Evolutionary conservation across 306 rosid genomes (phyloP).

Genomic region (Inga oerstediana): DNA sequence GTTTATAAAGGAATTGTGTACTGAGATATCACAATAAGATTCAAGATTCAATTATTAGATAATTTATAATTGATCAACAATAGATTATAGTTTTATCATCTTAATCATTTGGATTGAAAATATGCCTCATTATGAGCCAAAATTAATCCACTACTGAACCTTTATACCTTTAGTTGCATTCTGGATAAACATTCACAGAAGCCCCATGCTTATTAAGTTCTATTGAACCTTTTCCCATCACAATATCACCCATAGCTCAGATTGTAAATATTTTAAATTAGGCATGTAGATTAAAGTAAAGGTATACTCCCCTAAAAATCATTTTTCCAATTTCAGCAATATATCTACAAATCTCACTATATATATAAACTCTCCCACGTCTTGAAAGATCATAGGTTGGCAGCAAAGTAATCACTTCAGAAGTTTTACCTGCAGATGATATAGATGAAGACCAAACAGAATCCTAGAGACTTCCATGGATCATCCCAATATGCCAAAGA

Average conservation of each 20-base stretch:
- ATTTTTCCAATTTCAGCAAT: background rate
- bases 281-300: background rate
- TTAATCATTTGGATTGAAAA: background rate
- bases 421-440: constrained; percentile 78
- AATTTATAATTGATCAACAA: constrained; percentile 6
- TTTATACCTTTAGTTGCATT: background rate
- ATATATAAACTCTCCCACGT: background rate
- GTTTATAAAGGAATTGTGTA: background rate
- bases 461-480: constrained; percentile 71
- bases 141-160: background rate
- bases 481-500: constrained; percentile 88
- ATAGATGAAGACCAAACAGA: constrained; percentile 64
- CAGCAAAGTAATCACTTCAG: constrained; percentile 18
- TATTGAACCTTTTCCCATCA: background rate
- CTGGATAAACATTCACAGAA: background rate
- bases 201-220: background rate
- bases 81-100: background rate
- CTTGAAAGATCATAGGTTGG: constrained; percentile 15
- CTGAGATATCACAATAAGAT: background rate
- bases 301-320: constrained; percentile 8
- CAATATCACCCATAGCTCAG: background rate
- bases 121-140: constrained; percentile 8
- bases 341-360: constrained; percentile 2
- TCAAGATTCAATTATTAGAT: background rate
- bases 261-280: background rate